These are phyloP conservation scores for Leishmania major DNA, from an alignment of 208 protist genomes.

Conservation along the genomic window DNA sequence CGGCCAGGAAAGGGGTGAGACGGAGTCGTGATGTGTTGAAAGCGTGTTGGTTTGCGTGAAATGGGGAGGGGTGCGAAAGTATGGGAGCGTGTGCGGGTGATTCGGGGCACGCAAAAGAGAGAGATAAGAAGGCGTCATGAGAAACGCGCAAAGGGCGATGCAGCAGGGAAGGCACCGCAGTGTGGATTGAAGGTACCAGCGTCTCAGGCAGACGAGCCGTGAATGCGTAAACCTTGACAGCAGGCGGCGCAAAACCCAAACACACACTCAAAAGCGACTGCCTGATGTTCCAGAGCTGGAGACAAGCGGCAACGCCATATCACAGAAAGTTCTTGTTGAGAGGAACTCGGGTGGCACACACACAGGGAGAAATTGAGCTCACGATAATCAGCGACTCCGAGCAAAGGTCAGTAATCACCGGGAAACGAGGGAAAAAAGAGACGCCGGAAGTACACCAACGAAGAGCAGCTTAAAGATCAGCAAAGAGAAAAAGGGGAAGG, in stretches of 20 bases:
- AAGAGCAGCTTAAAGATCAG: neutral
- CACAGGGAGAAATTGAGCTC: neutral
- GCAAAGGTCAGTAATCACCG: neutral
- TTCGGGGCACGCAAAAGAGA: neutral
- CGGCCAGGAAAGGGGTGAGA: neutral
- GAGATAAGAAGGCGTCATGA: neutral
- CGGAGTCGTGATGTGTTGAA: neutral
- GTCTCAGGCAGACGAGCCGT: neutral
- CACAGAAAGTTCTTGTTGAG: neutral
- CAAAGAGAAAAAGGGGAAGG: neutral
- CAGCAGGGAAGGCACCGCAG: neutral
- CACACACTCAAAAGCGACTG: neutral
- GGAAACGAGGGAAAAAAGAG: neutral
- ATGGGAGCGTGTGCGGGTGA: neutral
- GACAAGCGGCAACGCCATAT: neutral
- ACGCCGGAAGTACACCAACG: neutral
- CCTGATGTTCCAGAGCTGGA: neutral
- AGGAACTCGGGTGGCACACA: neutral
- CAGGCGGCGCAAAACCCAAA: neutral
- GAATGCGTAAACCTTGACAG: neutral
- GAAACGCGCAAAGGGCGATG: neutral
- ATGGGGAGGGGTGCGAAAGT: neutral
- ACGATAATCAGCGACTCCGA: neutral
- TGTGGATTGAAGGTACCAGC: neutral
- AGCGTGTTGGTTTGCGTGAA: neutral